Conservation (phyloP, 805 yeast genomes). For the Metschnikowia colocasiae region DNA sequence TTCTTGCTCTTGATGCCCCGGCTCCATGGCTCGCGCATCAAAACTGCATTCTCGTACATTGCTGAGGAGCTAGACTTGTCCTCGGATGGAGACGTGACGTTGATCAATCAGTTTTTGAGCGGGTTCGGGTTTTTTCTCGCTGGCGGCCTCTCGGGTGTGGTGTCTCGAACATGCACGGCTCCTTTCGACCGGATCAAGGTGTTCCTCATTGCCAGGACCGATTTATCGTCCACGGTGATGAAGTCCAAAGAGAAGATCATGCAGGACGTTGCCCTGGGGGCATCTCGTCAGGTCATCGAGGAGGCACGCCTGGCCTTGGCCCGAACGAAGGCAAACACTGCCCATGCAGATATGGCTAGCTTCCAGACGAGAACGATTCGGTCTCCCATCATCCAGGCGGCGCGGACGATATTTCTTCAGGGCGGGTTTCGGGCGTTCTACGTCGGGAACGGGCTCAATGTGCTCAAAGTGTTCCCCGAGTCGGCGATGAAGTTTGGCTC, state of each 20-base stretch:
- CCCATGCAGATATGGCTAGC: slow-evolving; percentile 26
- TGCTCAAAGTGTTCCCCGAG: slow-evolving; percentile 93
- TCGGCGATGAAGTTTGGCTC: slow-evolving; percentile 97
- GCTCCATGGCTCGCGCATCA: slow-evolving; percentile 66
- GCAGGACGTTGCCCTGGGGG: slow-evolving; percentile 33
- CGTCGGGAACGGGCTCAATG: slow-evolving; percentile 92
- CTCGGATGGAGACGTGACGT: slow-evolving; percentile 88
- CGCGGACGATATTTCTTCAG: slow-evolving; percentile 73
- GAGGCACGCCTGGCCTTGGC: slow-evolving; percentile 31
- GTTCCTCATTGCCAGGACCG: slow-evolving; percentile 87
- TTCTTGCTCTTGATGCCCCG: slow-evolving; percentile 81
- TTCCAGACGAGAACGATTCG: slow-evolving; percentile 44
- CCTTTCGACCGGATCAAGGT: slow-evolving; percentile 96
- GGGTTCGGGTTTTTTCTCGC: slow-evolving; percentile 91
- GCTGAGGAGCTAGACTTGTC: slow-evolving; percentile 76
- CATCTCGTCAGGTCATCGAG: slow-evolving; percentile 32
- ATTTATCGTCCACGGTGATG: slow-evolving; percentile 64
- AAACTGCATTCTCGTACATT: slow-evolving; percentile 78
- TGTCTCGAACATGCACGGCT: slow-evolving; percentile 93
- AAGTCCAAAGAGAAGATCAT: slow-evolving; percentile 50
- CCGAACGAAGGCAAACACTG: slow-evolving; percentile 30
- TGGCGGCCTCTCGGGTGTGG: slow-evolving; percentile 94
- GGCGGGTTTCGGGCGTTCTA: slow-evolving; percentile 88
- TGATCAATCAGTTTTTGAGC: slow-evolving; percentile 70
- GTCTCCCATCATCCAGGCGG: slow-evolving; percentile 79